A percentile compares a stretch with the other conserved stretches of the same genome.
These are phyloP conservation scores for Phialocephala sp. DNA, from an alignment of 2,329 filamentous ascomycete genomes.

Conservation along the genomic window DNA sequence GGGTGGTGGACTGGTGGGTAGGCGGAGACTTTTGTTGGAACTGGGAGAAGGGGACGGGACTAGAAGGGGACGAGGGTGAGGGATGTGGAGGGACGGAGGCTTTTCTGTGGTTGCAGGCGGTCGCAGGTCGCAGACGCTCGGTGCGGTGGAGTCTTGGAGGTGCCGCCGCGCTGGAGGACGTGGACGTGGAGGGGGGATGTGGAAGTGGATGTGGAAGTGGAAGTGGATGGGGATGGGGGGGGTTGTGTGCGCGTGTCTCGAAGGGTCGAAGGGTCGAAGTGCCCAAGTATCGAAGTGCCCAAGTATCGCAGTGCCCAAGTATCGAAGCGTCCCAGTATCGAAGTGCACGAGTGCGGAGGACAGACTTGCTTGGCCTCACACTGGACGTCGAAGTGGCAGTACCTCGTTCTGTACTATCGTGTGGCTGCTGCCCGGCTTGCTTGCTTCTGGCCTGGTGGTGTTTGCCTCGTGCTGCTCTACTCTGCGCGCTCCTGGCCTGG, in stretches of 20 bases:
- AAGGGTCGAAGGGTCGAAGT: background rate
- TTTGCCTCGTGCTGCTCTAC: too few species aligned
- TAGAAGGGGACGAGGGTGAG: constrained; percentile 4
- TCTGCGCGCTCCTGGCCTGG: too few species aligned
- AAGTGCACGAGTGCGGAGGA: background rate
- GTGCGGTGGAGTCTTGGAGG: background rate
- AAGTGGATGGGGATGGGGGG: background rate
- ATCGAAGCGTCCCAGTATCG: too few species aligned
- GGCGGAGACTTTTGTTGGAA: constrained; percentile 9
- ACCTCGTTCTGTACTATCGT: too few species aligned
- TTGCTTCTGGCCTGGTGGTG: too few species aligned
- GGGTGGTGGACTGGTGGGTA: background rate
- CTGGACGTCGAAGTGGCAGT: too few species aligned
- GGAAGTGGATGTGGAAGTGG: background rate
- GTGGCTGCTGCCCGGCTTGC: too few species aligned
- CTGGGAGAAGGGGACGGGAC: background rate
- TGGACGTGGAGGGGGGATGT: background rate
- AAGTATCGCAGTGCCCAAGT: too few species aligned
- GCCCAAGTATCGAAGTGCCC: too few species aligned
- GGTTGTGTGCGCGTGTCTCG: background rate
- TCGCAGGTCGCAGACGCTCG: background rate
- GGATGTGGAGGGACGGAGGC: constrained; percentile 6
- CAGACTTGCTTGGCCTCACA: too few species aligned
- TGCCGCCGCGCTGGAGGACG: background rate
- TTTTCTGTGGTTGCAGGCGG: background rate